Evolutionary conservation across 768 basidiomycete genomes (phyloP), one percentile per base, ranked within the genome.

Genomic region (Lactifluus subvellereus): DNA sequence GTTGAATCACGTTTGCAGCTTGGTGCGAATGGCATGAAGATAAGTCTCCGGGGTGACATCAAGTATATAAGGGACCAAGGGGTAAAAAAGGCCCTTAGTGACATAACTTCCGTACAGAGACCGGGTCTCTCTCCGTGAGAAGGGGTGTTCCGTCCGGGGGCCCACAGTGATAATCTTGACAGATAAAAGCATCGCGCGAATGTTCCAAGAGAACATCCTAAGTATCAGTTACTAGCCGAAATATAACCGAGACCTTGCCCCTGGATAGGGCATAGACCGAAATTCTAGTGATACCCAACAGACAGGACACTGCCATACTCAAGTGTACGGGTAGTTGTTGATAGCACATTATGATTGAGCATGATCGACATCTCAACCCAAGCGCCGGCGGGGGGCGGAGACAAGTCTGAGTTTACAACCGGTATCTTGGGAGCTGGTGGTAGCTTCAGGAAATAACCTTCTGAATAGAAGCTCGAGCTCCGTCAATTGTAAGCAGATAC

Each of bases 221-320:
- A 45, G 33, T 49, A 55, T 60, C 54, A 50, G 54, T 54, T 45
- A 50, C 62, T 60, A 57, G 18, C 62, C 58, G 58, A 64, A 30
- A 64, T 55, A 54, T 55, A 60, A 55, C 62, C 62, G 62, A 51
- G 20, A 45, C 32, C 48, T 38, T 13, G 22, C 58, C 18, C 33
- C 32, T 43, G 18, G 58, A 64, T 60, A 60, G 59, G 61, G 55
- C 11, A 58, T 52, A 54, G 52, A 53, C 14, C 22, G 22, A 55
- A 22, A 45, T 32, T 40, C 3, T 27, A 27, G 27, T 50, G 9
- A 45, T 32, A 43, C n/a, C 43, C 37, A 27, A 9, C 47, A 43
- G 35, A 54, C 37, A 40, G 30, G 33, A 49, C n/a, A 8, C n/a
- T 53, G 51, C 22, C 43, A 45, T 16, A 45, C 37, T 30, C 3